Evolutionary conservation across 2,329 filamentous ascomycete genomes (phyloP).

Genomic region (Coleophoma eucalyptorum): DNA sequence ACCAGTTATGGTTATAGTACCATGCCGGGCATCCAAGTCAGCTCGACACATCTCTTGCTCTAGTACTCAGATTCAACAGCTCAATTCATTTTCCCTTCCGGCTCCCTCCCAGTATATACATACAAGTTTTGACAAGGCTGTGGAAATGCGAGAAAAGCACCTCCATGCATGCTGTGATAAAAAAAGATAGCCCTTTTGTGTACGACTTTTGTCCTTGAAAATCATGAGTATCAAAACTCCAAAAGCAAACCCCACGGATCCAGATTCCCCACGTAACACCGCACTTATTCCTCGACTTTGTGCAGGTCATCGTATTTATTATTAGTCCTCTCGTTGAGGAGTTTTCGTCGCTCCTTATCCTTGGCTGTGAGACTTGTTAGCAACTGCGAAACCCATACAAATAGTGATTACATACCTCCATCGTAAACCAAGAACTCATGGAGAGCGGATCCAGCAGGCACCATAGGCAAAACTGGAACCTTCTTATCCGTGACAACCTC

Average conservation of each 20-base stretch:
- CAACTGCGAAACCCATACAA: conserved; percentile 11
- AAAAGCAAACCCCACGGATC: too few relatives aligned
- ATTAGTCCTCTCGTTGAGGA: conserved; percentile 60
- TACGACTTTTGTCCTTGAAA: too few relatives aligned
- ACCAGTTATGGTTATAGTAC: too few relatives aligned
- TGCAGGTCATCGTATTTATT: not conserved
- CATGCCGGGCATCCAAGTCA: too few relatives aligned
- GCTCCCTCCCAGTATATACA: conserved; percentile 4
- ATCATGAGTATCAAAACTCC: too few relatives aligned
- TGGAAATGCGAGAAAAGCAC: not conserved
- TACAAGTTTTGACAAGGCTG: not conserved
- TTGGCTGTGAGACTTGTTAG: conserved; percentile 50
- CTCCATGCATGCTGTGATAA: not conserved
- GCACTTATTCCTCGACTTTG: not conserved
- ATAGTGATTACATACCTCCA: conserved; percentile 50
- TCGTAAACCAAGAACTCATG: conserved; percentile 94
- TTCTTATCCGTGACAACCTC: conserved; percentile 91
- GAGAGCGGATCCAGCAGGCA: conserved; percentile 79
- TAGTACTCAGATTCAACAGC: too few relatives aligned
- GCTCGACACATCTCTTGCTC: too few relatives aligned
- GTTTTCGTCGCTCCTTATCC: conserved; percentile 61
- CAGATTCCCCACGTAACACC: too few relatives aligned
- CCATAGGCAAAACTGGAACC: conserved; percentile 96
- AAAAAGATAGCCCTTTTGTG: too few relatives aligned
- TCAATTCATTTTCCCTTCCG: too few relatives aligned